These are phyloP conservation scores for Phytophthora pisi DNA, from an alignment of 352 stramenopile genomes.

Conservation along the genomic window DNA sequence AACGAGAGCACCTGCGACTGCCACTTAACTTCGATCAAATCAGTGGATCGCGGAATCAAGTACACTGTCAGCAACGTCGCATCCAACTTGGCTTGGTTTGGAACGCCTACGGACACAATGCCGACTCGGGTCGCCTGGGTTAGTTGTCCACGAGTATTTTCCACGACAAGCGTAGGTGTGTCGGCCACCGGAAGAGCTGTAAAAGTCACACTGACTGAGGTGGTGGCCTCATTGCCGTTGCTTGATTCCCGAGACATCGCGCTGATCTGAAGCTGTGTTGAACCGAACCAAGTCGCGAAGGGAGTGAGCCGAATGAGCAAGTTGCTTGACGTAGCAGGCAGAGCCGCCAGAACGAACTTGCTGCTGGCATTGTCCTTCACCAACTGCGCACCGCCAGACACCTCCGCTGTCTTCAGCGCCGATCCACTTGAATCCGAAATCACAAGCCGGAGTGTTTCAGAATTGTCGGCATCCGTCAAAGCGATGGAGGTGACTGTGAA, in stretches of 20 bases:
- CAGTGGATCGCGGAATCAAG: slow-evolving; percentile 31
- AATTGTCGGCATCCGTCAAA: slow-evolving; percentile 48
- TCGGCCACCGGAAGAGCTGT: slow-evolving; percentile 50
- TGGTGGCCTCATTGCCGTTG: slow-evolving; percentile 27
- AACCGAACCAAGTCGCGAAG: slow-evolving; percentile 42
- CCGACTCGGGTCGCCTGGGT: slow-evolving; percentile 41
- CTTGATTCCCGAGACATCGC: slow-evolving; percentile 44
- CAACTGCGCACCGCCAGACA: slow-evolving; percentile 26
- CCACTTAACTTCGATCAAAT: slow-evolving; percentile 46
- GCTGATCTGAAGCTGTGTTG: slow-evolving; percentile 33
- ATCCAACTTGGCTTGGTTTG: slow-evolving; percentile 39
- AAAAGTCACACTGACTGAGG: slow-evolving; percentile 22
- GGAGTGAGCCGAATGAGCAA: slow-evolving; percentile 38
- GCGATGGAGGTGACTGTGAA: slow-evolving; percentile 35
- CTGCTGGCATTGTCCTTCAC: slow-evolving; percentile 23
- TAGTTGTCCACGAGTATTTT: slow-evolving; percentile 43
- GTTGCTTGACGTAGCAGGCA: slow-evolving; percentile 18
- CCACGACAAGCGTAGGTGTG: slow-evolving; percentile 38
- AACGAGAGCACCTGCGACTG: slow-evolving; percentile 36
- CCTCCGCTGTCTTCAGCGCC: slow-evolving; percentile 33
- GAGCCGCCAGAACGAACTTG: slow-evolving; percentile 33
- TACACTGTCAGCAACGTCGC: slow-evolving; percentile 43
- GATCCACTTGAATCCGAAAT: slow-evolving; percentile 30
- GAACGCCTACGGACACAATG: slow-evolving; percentile 38
- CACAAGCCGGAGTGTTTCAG: slow-evolving; percentile 44